Evolutionary conservation across 768 basidiomycete genomes (phyloP).

Genomic region (Calvatia gigantea): DNA sequence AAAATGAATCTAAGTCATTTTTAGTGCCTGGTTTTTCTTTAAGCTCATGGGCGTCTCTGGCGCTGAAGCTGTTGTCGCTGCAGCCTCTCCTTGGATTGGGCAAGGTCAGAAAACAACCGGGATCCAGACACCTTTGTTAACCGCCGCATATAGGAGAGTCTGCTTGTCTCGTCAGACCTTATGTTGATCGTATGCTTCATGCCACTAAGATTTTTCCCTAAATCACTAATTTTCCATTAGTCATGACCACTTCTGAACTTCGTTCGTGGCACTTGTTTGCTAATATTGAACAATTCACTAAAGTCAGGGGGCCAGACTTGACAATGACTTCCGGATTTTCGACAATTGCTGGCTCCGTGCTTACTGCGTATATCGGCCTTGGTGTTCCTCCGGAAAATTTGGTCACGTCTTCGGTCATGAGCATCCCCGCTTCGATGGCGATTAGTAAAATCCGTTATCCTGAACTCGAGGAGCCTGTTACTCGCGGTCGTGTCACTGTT

Average conservation of each 20-base stretch:
- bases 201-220: background rate
- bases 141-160: conserved; percentile 48
- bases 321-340: conserved; percentile 93
- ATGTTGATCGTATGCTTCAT: conserved; percentile 53
- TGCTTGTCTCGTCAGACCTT: conserved; percentile 81
- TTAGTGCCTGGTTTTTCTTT: conserved; percentile 89
- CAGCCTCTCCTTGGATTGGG: conserved; percentile 92
- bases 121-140: background rate
- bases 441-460: conserved; percentile 88
- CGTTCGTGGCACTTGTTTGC: conserved; percentile 32
- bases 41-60: conserved; percentile 91
- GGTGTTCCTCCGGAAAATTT: conserved; percentile 80
- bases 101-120: conserved; percentile 44
- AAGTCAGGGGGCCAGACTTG: conserved; percentile 38
- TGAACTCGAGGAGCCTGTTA: conserved; percentile 82
- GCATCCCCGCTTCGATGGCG: conserved; percentile 90
- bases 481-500: conserved; percentile 75
- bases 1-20: background rate
- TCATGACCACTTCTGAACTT: conserved; percentile 85
- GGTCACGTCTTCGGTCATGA: conserved; percentile 90
- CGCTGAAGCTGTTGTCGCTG: conserved; percentile 89
- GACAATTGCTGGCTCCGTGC: conserved; percentile 88
- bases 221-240: conserved; percentile 18
- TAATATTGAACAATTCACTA: background rate
- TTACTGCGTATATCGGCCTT: conserved; percentile 76